A percentile compares a stretch with the other conserved stretches of the same genome.
Conservation (phyloP, 768 basidiomycete genomes). For the Fomitopsis pulvina region DNA sequence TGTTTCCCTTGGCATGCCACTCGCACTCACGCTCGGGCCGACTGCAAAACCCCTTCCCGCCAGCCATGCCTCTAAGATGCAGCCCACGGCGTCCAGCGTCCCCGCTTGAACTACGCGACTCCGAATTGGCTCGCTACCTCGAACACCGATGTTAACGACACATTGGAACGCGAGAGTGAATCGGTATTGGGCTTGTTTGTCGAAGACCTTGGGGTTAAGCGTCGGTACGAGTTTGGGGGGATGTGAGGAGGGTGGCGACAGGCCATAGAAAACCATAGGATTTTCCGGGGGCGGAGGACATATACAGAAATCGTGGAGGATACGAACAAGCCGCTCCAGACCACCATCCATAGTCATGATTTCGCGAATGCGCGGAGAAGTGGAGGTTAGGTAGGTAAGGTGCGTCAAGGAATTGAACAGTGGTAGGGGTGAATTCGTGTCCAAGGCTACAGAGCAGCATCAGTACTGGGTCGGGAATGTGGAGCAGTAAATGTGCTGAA, state of each 20-base stretch:
- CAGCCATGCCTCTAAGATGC: constrained; percentile 90
- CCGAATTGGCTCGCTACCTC: constrained; percentile 89
- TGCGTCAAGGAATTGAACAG: constrained; percentile 94
- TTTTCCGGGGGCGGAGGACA: constrained; percentile 79
- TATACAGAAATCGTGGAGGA: constrained; percentile 84
- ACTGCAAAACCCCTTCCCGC: constrained; percentile 84
- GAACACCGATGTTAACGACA: constrained; percentile 93
- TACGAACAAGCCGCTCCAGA: constrained; percentile 88
- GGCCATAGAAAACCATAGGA: constrained; percentile 69
- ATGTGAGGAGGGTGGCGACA: constrained; percentile 56
- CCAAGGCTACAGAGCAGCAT: constrained; percentile 30
- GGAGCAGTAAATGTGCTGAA: not conserved
- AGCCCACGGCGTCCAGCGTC: constrained; percentile 88
- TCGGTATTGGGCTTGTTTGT: constrained; percentile 81
- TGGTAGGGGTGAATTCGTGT: constrained; percentile 53
- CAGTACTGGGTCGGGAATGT: not conserved
- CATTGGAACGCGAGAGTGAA: constrained; percentile 95
- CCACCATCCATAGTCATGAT: constrained; percentile 98
- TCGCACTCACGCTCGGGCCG: constrained; percentile 72
- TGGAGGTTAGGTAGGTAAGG: constrained; percentile 93
- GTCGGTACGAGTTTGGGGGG: constrained; percentile 50
- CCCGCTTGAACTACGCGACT: constrained; percentile 93
- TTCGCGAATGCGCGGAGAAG: constrained; percentile 95
- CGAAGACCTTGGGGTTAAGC: constrained; percentile 62
- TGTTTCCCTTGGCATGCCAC: constrained; percentile 66